Evolutionary conservation across 495 filamentous ascomycete species (phyloP).

Genomic region (Penicillium roqueforti): DNA sequence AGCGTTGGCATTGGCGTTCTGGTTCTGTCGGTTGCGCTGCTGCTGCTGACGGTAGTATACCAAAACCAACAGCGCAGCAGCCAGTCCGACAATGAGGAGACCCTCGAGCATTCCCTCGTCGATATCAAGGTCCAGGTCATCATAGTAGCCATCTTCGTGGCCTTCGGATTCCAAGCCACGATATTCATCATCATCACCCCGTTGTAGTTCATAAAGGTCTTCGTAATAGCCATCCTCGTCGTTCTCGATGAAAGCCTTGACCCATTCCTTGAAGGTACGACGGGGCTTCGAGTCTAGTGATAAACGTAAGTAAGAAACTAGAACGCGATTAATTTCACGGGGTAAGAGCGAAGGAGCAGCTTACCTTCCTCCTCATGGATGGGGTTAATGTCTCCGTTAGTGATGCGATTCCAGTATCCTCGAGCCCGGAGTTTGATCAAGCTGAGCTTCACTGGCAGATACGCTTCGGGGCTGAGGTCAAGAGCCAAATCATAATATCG

Average conservation of each 20-base stretch:
- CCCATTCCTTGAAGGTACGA: slow-evolving; percentile 78
- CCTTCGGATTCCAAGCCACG: slow-evolving; percentile 50
- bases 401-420: slow-evolving; percentile 91
- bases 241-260: slow-evolving; percentile 75
- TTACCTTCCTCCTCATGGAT: slow-evolving; percentile 86
- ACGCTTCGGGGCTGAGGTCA: slow-evolving; percentile 87
- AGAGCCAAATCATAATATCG: slow-evolving; percentile 90
- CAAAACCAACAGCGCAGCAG: slow-evolving; percentile 68
- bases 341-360: slow-evolving; percentile 11
- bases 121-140: slow-evolving; percentile 55
- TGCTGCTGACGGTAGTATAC: slow-evolving; percentile 80
- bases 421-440: slow-evolving; percentile 78
- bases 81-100: slow-evolving; percentile 73
- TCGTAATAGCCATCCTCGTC: slow-evolving; percentile 52
- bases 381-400: slow-evolving; percentile 79
- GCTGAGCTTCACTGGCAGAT: slow-evolving; percentile 87
- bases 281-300: slow-evolving; percentile 57
- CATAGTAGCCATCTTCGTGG: slow-evolving; percentile 61
- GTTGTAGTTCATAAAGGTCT: slow-evolving; percentile 53
- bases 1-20: slow-evolving; percentile 27
- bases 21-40: slow-evolving; percentile 47
- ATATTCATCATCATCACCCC: slow-evolving; percentile 53
- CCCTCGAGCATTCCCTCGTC: slow-evolving; percentile 80
- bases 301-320: background rate
- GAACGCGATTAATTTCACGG: background rate